Conservation (phyloP, 2,329 filamentous ascomycete genomes). For the Xylariaceae sp. region DNA sequence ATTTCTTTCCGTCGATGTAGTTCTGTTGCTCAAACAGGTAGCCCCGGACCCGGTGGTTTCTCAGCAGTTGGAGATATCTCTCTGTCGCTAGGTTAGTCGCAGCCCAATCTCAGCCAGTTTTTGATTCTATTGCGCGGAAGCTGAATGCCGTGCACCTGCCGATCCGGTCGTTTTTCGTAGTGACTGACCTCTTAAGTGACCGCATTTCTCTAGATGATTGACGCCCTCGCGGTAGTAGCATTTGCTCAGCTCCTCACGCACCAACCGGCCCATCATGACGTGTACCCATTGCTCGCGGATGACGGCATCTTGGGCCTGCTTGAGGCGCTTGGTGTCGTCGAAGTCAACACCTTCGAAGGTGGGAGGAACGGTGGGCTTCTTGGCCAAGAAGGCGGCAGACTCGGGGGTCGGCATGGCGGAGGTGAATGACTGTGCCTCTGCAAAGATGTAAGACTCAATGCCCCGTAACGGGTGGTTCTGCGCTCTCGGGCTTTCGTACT, state of each 20-base stretch:
- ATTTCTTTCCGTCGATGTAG: conserved; percentile 45
- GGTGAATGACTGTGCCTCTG: not conserved
- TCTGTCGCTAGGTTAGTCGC: conserved; percentile 23
- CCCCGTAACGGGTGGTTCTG: too few relatives aligned
- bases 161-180: not conserved
- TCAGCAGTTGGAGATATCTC: conserved; percentile 73
- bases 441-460: not conserved
- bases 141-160: not conserved
- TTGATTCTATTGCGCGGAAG: not conserved
- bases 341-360: conserved; percentile 86
- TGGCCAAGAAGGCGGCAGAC: conserved; percentile 74
- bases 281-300: conserved; percentile 85
- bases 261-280: conserved; percentile 82
- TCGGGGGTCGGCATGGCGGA: conserved; percentile 74
- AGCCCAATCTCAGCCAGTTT: not conserved
- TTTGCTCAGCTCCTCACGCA: conserved; percentile 78
- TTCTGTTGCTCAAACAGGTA: conserved; percentile 78
- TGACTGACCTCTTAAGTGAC: conserved; percentile 70
- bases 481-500: too few relatives aligned
- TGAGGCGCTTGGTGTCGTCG: conserved; percentile 75
- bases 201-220: conserved; percentile 86
- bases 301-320: conserved; percentile 77
- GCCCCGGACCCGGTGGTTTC: conserved; percentile 72
- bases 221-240: conserved; percentile 82
- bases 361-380: conserved; percentile 77